Evolutionary conservation across 2,329 filamentous ascomycete genomes (phyloP).

Genomic region (Aureobasidium sp.): DNA sequence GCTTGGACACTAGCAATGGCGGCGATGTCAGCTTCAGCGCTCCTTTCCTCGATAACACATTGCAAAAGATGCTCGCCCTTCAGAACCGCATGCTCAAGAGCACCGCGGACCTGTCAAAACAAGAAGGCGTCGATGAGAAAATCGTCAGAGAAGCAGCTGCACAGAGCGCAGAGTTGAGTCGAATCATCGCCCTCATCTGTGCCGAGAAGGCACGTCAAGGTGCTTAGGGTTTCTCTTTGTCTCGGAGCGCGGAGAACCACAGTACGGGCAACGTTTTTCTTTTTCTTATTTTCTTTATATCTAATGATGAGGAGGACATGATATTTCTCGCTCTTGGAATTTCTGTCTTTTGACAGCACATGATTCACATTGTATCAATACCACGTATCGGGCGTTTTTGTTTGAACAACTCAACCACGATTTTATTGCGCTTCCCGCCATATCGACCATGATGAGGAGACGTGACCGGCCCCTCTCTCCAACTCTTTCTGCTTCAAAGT

Average conservation of each 20-base stretch:
- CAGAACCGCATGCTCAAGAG: slow-evolving; percentile 46
- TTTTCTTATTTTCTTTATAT: background rate
- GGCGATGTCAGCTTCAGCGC: slow-evolving; percentile 44
- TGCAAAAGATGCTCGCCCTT: slow-evolving; percentile 43
- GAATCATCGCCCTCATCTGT: slow-evolving; percentile 47
- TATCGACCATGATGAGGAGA: background rate
- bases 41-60: slow-evolving; percentile 47
- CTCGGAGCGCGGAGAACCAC: slow-evolving; percentile 11
- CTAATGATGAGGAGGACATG: slow-evolving; percentile 8
- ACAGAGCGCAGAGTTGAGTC: slow-evolving; percentile 42
- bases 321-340: background rate
- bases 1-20: slow-evolving; percentile 32
- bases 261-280: slow-evolving; percentile 10
- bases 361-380: slow-evolving; percentile 11
- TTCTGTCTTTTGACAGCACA: background rate
- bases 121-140: slow-evolving; percentile 40
- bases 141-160: slow-evolving; percentile 45
- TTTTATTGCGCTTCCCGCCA: background rate
- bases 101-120: slow-evolving; percentile 40
- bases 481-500: background rate
- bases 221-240: slow-evolving; percentile 22
- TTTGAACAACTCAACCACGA: background rate
- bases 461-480: background rate
- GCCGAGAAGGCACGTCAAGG: slow-evolving; percentile 47
- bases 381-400: background rate